phyloP scores from a whole-genome alignment of 1,284 basidiomycete species.

The Peniophora sp. region DNA sequence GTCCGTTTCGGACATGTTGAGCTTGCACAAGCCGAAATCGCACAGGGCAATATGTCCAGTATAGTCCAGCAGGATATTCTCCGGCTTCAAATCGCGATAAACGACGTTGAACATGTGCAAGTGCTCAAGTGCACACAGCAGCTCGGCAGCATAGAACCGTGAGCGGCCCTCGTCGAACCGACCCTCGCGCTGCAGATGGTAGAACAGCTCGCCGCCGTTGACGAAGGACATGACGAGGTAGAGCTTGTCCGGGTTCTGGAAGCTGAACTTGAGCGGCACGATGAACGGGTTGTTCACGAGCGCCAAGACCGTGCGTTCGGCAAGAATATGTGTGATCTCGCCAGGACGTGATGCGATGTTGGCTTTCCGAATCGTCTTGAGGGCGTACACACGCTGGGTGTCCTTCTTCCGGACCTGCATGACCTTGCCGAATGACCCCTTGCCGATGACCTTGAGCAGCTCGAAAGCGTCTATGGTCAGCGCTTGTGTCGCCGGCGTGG shows the following conservation, averaged over 20 bases:
- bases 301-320: conserved; percentile 93
- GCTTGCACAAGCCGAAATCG: conserved; percentile 98
- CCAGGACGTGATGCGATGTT: conserved; percentile 95
- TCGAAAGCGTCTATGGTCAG: conserved; percentile 96
- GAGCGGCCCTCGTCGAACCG: conserved; percentile 92
- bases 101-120: conserved; percentile 97
- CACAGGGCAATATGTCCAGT: conserved; percentile 98
- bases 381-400: conserved; percentile 94
- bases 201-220: conserved; percentile 97
- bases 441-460: conserved; percentile 96
- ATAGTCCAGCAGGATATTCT: conserved; percentile 96
- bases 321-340: conserved; percentile 97
- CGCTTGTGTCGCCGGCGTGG: conserved; percentile 62
- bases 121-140: conserved; percentile 93
- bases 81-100: conserved; percentile 95
- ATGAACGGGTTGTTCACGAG: conserved; percentile 99
- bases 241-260: conserved; percentile 96
- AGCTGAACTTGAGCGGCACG: conserved; percentile 97
- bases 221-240: conserved; percentile 94
- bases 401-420: conserved; percentile 99
- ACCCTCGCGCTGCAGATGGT: conserved; percentile 94
- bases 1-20: conserved; percentile 97
- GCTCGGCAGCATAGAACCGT: conserved; percentile 94
- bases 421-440: conserved; percentile 95
- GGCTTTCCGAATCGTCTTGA: conserved; percentile 98